phyloP scores from a whole-genome alignment of 306 rosid genomes.

The Rosa lucieae region DNA sequence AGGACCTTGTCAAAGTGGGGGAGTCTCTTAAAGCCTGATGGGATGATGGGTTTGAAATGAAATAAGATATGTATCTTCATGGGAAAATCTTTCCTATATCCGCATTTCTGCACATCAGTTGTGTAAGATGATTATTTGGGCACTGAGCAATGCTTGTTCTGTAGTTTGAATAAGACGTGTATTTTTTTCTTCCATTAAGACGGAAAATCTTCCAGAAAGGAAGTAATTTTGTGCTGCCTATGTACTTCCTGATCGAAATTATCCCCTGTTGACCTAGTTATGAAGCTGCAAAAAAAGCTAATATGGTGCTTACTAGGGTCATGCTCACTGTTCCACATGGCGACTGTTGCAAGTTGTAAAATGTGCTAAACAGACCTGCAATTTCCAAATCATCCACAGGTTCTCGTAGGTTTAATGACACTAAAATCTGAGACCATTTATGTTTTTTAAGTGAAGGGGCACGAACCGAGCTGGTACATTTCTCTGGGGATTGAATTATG shows the following conservation, averaged over 20 bases:
- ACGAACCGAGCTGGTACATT: neutral
- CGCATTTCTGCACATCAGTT: slow-evolving; percentile 8
- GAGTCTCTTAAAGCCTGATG: slow-evolving; percentile 52
- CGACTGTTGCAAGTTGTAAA: neutral
- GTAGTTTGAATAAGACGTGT: slow-evolving; percentile 27
- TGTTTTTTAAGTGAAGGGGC: neutral
- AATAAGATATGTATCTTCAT: slow-evolving; percentile 39
- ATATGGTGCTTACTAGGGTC: neutral
- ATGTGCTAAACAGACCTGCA: neutral
- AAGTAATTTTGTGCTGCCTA: neutral
- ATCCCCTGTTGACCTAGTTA: neutral
- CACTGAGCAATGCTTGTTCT: neutral
- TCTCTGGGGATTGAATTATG: neutral
- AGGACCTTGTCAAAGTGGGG: slow-evolving; percentile 74
- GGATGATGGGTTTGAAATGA: slow-evolving; percentile 24
- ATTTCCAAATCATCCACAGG: neutral
- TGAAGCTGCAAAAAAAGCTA: neutral
- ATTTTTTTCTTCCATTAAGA: neutral
- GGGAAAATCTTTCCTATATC: slow-evolving; percentile 9
- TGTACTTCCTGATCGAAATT: neutral
- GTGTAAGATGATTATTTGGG: slow-evolving; percentile 6
- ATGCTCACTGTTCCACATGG: neutral
- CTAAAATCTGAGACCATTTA: neutral
- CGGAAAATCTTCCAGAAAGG: neutral
- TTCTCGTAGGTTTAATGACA: neutral